Evolutionary conservation across 2,329 filamentous ascomycete species (phyloP).

Genomic region (Pyrenochaeta sp.): DNA sequence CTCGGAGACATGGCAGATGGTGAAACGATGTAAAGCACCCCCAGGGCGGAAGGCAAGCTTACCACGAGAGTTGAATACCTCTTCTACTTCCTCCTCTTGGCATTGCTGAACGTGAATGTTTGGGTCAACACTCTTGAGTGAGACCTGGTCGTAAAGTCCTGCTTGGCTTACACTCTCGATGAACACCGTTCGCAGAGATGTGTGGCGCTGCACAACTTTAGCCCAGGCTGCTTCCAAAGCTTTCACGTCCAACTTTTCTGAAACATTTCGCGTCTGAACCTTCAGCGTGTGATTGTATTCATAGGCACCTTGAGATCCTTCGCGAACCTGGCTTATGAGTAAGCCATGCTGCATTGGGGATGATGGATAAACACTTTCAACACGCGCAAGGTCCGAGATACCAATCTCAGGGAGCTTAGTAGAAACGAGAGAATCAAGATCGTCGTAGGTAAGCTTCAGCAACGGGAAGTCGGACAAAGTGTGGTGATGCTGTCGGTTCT

Average conservation of each 20-base stretch:
- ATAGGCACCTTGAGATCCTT: slow-evolving; percentile 6
- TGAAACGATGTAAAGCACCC: slow-evolving; percentile 18
- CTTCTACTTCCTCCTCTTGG: neutral
- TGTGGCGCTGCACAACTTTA: slow-evolving; percentile 24
- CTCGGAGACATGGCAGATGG: slow-evolving; percentile 10
- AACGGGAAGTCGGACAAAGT: slow-evolving; percentile 27
- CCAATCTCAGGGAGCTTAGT: slow-evolving; percentile 16
- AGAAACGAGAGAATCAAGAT: slow-evolving; percentile 11
- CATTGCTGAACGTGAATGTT: neutral
- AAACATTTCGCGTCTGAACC: slow-evolving; percentile 5
- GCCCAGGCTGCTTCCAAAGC: slow-evolving; percentile 18
- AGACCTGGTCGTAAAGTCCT: slow-evolving; percentile 19
- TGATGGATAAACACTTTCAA: slow-evolving; percentile 19
- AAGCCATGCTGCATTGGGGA: slow-evolving; percentile 20
- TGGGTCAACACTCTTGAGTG: slow-evolving; percentile 7
- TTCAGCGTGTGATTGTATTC: slow-evolving; percentile 6
- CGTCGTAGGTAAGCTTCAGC: slow-evolving; percentile 18
- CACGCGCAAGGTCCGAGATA: slow-evolving; percentile 3
- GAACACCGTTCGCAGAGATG: slow-evolving; percentile 24
- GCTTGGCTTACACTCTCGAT: slow-evolving; percentile 16
- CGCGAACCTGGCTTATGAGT: slow-evolving; percentile 9
- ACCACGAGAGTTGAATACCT: slow-evolving; percentile 5
- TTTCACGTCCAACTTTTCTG: slow-evolving; percentile 4
- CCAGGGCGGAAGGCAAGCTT: slow-evolving; percentile 5
- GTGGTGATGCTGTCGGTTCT: slow-evolving; percentile 12